phyloP scores from a whole-genome alignment of 2,329 filamentous ascomycete genomes.

The Knoxdaviesia proteae region DNA sequence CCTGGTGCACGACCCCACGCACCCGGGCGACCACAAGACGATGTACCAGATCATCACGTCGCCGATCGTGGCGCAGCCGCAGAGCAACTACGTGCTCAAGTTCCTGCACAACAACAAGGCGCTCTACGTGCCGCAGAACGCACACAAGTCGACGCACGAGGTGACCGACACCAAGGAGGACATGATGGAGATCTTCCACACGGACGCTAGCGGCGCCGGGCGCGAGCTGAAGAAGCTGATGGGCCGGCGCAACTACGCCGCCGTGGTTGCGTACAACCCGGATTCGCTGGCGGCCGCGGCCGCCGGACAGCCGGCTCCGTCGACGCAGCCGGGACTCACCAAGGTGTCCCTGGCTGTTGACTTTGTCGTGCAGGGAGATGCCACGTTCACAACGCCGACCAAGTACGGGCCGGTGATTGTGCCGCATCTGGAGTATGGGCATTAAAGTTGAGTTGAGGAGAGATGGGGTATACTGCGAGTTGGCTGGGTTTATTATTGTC shows the following conservation, averaged over 20 bases:
- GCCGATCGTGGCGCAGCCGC: slow-evolving; percentile 76
- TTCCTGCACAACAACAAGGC: slow-evolving; percentile 89
- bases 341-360: slow-evolving; percentile 80
- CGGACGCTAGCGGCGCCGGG: slow-evolving; percentile 65
- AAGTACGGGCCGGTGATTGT: slow-evolving; percentile 97
- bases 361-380: slow-evolving; percentile 90
- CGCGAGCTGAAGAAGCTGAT: slow-evolving; percentile 83
- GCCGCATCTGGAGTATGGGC: slow-evolving; percentile 60
- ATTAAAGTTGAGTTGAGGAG: slow-evolving; percentile 15
- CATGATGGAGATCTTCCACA: slow-evolving; percentile 99
- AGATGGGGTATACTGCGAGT: neutral
- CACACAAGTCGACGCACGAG: slow-evolving; percentile 51
- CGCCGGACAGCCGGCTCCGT: slow-evolving; percentile 6
- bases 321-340: slow-evolving; percentile 25
- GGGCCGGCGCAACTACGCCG: slow-evolving; percentile 80
- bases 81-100: slow-evolving; percentile 69
- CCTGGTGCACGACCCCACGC: slow-evolving; percentile 78
- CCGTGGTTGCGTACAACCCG: slow-evolving; percentile 85
- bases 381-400: slow-evolving; percentile 57
- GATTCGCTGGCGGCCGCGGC: slow-evolving; percentile 20
- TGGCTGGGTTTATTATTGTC: neutral
- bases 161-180: slow-evolving; percentile 92
- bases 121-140: slow-evolving; percentile 79
- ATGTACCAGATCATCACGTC: slow-evolving; percentile 98
- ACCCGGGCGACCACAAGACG: slow-evolving; percentile 87